Conservation (phyloP, 441 rosid species). For the Erodium chrysanthum region DNA sequence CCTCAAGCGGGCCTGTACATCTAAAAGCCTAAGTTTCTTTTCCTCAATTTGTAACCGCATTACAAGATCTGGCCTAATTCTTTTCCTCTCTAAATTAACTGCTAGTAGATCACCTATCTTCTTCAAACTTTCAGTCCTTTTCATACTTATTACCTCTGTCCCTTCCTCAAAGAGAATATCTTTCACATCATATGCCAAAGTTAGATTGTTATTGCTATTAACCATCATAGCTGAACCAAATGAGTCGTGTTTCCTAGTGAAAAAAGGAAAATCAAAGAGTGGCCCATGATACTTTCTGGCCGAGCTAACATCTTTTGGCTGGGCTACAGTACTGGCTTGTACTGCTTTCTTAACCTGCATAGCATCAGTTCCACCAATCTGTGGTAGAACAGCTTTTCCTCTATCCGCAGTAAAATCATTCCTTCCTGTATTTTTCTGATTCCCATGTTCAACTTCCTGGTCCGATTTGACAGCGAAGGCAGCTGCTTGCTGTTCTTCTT, state of each 20-base stretch:
- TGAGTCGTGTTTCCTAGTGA: conserved; percentile 93
- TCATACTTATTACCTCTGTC: conserved; percentile 60
- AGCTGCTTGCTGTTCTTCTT: conserved; percentile 69
- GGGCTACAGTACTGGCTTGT: conserved; percentile 45
- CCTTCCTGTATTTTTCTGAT: conserved; percentile 43
- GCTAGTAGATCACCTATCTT: conserved; percentile 77
- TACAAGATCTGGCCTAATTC: conserved; percentile 99
- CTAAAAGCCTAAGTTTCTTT: conserved; percentile 75
- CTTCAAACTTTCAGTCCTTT: conserved; percentile 71
- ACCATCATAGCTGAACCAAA: conserved; percentile 59
- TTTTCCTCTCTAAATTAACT: conserved; percentile 88
- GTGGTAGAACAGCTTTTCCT: conserved; percentile 61
- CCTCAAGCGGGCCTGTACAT: conserved; percentile 77
- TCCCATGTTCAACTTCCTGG: conserved; percentile 58
- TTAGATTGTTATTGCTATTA: conserved; percentile 71
- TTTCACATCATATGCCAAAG: conserved; percentile 80
- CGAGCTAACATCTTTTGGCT: conserved; percentile 62
- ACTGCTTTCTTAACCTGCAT: conserved; percentile 58
- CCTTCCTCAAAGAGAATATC: conserved; percentile 95
- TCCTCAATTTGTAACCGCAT: conserved; percentile 95
- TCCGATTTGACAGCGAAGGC: conserved; percentile 52
- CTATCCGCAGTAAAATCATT: conserved; percentile 60
- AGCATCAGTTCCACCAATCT: conserved; percentile 47
- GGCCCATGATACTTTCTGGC: conserved; percentile 98
- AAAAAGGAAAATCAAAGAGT: conserved; percentile 94